Percentiles rank a stretch among this genome's conserved stretches.
Evolutionary conservation across 2,329 filamentous ascomycete species (phyloP).

Genomic region (Ophiostoma angusticollis): DNA sequence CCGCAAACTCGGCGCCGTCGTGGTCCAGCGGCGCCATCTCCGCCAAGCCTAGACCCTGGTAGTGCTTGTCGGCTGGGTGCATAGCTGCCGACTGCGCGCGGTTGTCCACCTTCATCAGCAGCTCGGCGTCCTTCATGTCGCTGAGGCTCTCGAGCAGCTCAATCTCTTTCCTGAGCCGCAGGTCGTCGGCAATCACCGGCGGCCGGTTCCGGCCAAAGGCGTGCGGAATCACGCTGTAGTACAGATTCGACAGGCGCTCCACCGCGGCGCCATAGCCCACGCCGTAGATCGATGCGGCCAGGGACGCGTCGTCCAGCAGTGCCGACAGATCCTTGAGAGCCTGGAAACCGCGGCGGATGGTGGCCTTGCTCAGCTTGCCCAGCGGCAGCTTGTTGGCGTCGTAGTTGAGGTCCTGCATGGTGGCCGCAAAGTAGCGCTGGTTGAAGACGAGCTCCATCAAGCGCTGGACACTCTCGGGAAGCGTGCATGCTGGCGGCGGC

Average conservation of each 20-base stretch:
- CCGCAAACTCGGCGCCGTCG: constrained; percentile 46
- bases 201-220: constrained; percentile 62
- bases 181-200: constrained; percentile 47
- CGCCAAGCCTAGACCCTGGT: constrained; percentile 53
- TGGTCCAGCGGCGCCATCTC: constrained; percentile 62
- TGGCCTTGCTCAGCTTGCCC: constrained; percentile 71
- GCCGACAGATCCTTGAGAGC: constrained; percentile 62
- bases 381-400: constrained; percentile 66
- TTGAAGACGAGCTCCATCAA: constrained; percentile 80
- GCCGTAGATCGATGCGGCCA: constrained; percentile 32
- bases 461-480: constrained; percentile 47
- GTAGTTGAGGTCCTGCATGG: constrained; percentile 57
- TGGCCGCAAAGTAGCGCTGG: constrained; percentile 52
- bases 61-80: constrained; percentile 60
- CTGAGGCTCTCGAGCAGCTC: constrained; percentile 68
- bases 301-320: constrained; percentile 41
- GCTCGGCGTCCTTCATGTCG: constrained; percentile 72
- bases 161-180: constrained; percentile 59
- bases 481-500: constrained; percentile 37
- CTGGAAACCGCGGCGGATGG: constrained; percentile 62
- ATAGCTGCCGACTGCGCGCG: constrained; percentile 27
- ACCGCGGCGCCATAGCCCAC: constrained; percentile 28
- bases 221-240: constrained; percentile 74
- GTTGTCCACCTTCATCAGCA: constrained; percentile 58
- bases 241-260: constrained; percentile 59